Conservation (phyloP, 176 grass and related monocot species). For the Carex littledalei region DNA sequence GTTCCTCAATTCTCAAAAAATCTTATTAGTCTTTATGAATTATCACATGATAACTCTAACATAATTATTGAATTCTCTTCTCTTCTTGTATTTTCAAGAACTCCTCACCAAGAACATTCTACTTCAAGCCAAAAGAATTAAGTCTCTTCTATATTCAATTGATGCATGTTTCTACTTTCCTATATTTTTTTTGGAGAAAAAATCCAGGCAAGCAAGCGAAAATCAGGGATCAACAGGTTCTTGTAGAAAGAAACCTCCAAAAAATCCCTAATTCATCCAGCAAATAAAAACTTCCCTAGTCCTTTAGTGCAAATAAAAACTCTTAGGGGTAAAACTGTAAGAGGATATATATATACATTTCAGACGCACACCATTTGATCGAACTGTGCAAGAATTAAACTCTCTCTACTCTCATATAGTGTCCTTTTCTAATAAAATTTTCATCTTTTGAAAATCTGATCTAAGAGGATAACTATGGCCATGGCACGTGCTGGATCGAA, state of each 20-base stretch:
- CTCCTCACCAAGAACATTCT: too few species aligned
- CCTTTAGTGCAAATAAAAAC: background rate
- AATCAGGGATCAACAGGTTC: too few species aligned
- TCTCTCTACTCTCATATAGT: background rate
- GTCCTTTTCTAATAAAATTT: background rate
- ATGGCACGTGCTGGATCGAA: conserved; percentile 57
- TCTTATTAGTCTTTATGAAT: too few species aligned
- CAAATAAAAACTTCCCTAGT: background rate
- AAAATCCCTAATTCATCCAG: too few species aligned
- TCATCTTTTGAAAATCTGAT: conserved; percentile 45
- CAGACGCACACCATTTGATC: background rate
- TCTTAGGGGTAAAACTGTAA: background rate
- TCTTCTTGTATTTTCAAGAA: too few species aligned
- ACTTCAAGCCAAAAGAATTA: too few species aligned
- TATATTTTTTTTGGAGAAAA: background rate
- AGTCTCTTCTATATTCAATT: too few species aligned
- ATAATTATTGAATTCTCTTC: too few species aligned
- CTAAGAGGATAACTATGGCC: conserved; percentile 79
- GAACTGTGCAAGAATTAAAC: background rate
- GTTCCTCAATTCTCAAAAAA: too few species aligned
- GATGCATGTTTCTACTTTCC: background rate
- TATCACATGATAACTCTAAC: too few species aligned
- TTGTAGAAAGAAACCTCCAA: too few species aligned
- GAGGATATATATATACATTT: background rate
- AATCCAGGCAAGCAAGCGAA: too few species aligned